phyloP scores from a whole-genome alignment of 306 rosid genomes.

The Cicer judaicum region DNA sequence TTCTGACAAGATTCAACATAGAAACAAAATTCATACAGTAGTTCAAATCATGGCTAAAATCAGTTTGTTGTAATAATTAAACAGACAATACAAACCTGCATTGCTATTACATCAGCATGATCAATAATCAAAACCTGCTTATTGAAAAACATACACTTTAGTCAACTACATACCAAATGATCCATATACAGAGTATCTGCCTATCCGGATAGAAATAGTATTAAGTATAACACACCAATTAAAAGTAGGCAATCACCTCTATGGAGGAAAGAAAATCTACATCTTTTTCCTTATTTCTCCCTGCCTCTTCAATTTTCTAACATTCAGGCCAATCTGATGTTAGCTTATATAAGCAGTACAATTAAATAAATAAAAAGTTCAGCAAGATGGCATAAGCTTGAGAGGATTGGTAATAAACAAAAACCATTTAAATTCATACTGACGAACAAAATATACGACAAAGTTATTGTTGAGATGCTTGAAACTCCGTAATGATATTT shows the following conservation, averaged over 20 bases:
- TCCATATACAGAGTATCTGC: conserved; percentile 16
- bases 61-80: conserved; percentile 39
- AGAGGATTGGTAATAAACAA: conserved; percentile 16
- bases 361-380: background rate
- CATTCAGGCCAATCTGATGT: conserved; percentile 39
- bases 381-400: background rate
- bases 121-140: conserved; percentile 87
- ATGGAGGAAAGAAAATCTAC: conserved; percentile 93
- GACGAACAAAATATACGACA: conserved; percentile 4
- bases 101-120: conserved; percentile 89
- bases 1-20: conserved; percentile 58
- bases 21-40: conserved; percentile 12
- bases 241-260: conserved; percentile 63
- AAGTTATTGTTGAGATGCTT: conserved; percentile 5
- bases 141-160: conserved; percentile 12
- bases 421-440: conserved; percentile 30
- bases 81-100: conserved; percentile 70
- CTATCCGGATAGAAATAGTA: conserved; percentile 13
- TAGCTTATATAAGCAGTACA: conserved; percentile 34
- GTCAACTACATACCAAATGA: conserved; percentile 39
- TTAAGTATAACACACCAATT: conserved; percentile 26
- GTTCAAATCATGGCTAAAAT: conserved; percentile 33
- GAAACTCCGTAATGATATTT: no score
- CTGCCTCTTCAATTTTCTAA: conserved; percentile 82
- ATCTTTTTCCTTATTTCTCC: conserved; percentile 75